Evolutionary conservation across 2,329 filamentous ascomycete genomes (phyloP).

Genomic region (Aspergillus tamarii): DNA sequence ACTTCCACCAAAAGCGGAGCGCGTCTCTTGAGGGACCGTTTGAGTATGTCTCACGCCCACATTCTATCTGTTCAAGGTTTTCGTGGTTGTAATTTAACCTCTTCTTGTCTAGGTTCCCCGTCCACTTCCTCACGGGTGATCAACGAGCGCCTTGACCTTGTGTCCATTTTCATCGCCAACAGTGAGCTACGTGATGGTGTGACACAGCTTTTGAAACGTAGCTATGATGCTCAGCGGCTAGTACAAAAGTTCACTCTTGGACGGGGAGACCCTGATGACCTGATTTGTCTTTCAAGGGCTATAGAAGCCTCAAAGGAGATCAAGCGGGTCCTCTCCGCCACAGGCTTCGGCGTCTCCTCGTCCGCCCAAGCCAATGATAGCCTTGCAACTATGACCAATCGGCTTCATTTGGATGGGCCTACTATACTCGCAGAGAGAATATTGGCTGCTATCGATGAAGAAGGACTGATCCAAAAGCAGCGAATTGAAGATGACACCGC

Average conservation of each 20-base stretch:
- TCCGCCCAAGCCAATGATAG: constrained; percentile 26
- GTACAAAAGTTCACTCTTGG: constrained; percentile 94
- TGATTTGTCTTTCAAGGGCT: constrained; percentile 80
- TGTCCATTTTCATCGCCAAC: constrained; percentile 71
- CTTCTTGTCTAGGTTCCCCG: constrained; percentile 62
- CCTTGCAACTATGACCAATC: constrained; percentile 34
- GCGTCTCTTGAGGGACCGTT: constrained; percentile 78
- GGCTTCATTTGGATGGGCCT: constrained; percentile 62
- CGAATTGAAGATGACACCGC: constrained; percentile 73
- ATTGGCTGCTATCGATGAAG: constrained; percentile 82
- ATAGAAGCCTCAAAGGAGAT: constrained; percentile 75
- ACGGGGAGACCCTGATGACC: constrained; percentile 87
- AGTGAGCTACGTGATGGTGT: constrained; percentile 71
- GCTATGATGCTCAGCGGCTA: constrained; percentile 83
- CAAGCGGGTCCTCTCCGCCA: constrained; percentile 34
- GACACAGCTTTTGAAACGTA: constrained; percentile 68
- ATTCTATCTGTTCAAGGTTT: constrained; percentile 18
- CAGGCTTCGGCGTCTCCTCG: constrained; percentile 26
- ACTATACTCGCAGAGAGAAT: constrained; percentile 72
- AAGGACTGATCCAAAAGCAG: constrained; percentile 81
- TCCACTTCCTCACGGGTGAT: constrained; percentile 85
- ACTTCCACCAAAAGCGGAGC: constrained; percentile 93
- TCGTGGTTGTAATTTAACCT: neutral
- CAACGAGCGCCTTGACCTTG: constrained; percentile 77
- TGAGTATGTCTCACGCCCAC: constrained; percentile 57